Evolutionary conservation across 495 filamentous ascomycete species (phyloP).

Genomic region (Cercophora scortea): DNA sequence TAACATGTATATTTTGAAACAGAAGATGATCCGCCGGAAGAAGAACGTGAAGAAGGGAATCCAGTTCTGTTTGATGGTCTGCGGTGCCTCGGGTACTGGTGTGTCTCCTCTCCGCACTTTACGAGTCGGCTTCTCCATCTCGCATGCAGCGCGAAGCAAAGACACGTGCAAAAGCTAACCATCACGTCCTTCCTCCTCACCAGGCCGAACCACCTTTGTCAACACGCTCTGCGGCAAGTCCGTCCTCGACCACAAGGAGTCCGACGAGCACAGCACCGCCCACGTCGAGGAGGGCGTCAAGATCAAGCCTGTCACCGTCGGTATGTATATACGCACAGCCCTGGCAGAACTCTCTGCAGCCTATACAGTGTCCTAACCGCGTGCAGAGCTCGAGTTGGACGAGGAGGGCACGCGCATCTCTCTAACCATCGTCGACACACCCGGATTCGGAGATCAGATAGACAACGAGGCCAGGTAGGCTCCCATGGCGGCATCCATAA

Average conservation of each 20-base stretch:
- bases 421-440: slow-evolving; percentile 96
- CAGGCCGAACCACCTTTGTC: slow-evolving; percentile 96
- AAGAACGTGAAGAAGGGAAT: slow-evolving; percentile 99
- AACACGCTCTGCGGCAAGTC: slow-evolving; percentile 97
- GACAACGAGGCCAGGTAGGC: slow-evolving; percentile 92
- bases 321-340: slow-evolving; percentile 51
- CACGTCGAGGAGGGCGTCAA: slow-evolving; percentile 94
- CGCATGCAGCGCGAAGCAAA: background rate
- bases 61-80: slow-evolving; percentile 99
- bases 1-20: slow-evolving; percentile 26
- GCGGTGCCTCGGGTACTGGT: slow-evolving; percentile 97
- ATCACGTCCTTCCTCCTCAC: slow-evolving; percentile 1
- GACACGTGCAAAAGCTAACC: slow-evolving; percentile 10
- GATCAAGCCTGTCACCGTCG: slow-evolving; percentile 97
- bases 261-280: slow-evolving; percentile 78
- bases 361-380: slow-evolving; percentile 10
- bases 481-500: slow-evolving; percentile 40
- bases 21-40: slow-evolving; percentile 98
- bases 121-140: background rate
- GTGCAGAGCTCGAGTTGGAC: slow-evolving; percentile 83
- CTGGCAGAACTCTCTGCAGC: background rate
- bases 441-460: slow-evolving; percentile 97
- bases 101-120: slow-evolving; percentile 24
- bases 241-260: slow-evolving; percentile 80
- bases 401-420: slow-evolving; percentile 98